Base-by-base conservation (phyloP, 164 flowering plant genomes). In the Magnolia officinalis region DNA sequence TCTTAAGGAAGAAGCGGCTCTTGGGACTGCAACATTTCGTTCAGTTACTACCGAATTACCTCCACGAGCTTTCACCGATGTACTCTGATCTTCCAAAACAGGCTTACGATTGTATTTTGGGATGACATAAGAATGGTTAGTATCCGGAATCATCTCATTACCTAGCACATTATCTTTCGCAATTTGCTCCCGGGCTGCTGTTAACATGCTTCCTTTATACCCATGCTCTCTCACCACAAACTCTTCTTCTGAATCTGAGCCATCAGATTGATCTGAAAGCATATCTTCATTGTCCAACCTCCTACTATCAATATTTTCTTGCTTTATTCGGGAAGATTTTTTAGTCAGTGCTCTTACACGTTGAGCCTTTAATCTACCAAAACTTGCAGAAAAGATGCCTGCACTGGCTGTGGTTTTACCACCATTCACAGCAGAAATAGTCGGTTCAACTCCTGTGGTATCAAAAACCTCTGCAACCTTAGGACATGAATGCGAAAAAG, bases 311-410 rank as follows among this genome's bases (percentile, higher is more conserved):
- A 6, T 68, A 50, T 58, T 55, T 24, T 80, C 81, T 78, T 83
- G 80, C 81, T 85, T 87, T 59, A 50, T 80, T 74, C 4, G 73
- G 67, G 88, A 80, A 50, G 79, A 74, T 76, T 81, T 87, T 77
- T 75, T 80, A 18, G 82, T 80, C 58, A 88, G 78, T 74, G 87
- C 82, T 82, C 81, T 91, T 70, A 93, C 87, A 74, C 75, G 88
- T 50, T 85, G 88, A 29, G 83, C 85, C 82, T 89, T 93, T 71
- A 95, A 81, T 86, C 89, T 89, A 75, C 87, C 91, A 81, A 92
- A 91, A 81, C 85, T 82, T 76, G 82, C 67, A 68, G 81, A 58
- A 63, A 49, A 63, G 19, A 59, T 77, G 31, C 72, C 75, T 24
- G n/a, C 72, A 64, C 23, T 50, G 75, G 63, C 18, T 14, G 75